Base-by-base conservation (phyloP, 1,139 yeast species). In the Fermentozyma sake region DNA sequence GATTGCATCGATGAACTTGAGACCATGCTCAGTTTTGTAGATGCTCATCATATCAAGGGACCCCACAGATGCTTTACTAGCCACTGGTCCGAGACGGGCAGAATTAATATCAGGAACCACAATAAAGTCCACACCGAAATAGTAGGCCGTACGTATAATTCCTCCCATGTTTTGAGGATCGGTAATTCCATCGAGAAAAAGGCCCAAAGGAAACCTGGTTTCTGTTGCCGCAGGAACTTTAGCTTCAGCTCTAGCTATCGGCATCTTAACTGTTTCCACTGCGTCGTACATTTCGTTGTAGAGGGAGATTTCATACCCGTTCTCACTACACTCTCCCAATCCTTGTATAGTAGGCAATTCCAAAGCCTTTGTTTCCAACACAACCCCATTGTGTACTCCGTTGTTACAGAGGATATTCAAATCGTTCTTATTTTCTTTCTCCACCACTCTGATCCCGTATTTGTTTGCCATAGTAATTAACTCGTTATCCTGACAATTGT, bases 111-210 rank as follows among this genome's bases (percentile, higher is more conserved):
- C 75, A 3, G 95, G 82, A 27, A 82, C 58, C 2, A 83, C 74
- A 9, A 87, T 61, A 43, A 85, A 83, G 52, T 87, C 96, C 2
- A 72, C 95, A 3, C 96, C 96, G 22, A 87, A 63, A 52, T 71
- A 87, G 53, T 77, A 83, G 0, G 95, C 93, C 1, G 89, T 73
- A 46, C 97, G 64, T 17, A 86, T 56, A 26, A 89, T 77, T 18
- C 94, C 94, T 2, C 97, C 97, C 43, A 85, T 65, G 48, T 89
- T 89, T 50, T 85, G 95, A 1, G 96, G 94, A 49, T 89, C 96
- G 4, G 87, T 78, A 28, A 89, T 69, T 35, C 84, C 89, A 52
- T 87, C 96, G 23, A 87, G 55, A 44, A 72, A 85, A 4, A 87
- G 44, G 0, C 91, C 96, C 11, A 87, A 46, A 1, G 96, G 95